Evolutionary conservation across 176 grass and related monocot species (phyloP), one percentile per base, ranked within the genome.

Genomic region (Guadua angustifolia): DNA sequence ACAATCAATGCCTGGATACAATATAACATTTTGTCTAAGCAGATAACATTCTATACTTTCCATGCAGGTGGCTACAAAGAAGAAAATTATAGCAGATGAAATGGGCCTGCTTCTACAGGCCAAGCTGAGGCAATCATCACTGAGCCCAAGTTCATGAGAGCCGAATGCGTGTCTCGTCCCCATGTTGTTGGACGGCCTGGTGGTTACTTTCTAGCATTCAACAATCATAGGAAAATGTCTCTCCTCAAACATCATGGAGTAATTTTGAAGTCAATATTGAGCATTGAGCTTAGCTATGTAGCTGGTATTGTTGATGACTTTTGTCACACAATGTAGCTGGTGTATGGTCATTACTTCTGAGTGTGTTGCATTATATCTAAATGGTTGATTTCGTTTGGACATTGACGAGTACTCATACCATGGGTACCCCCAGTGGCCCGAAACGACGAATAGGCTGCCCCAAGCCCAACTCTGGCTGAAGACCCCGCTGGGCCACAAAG

Each of bases 61-160:
- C 33, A 13, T 99, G 89, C 86, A 99, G 96, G 85, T 99, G 77
- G 83, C 80, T 64, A 87, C 87, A 1, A 99, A 99, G 59, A 98
- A 98, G 96, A 98, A 90, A 88, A 79, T 40, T 60, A 64, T 99
- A 82, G 93, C 93, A 58, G 93, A 95, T 35, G 88, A 99, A 66
- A 83, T 85, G 62, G 88, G 69, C 22, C 24, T 87, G 11, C 16
- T 94, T 33, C 83, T 99, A 63, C 88, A 95, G 73, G 86, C 88
- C 71, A 99, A 99, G 86, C 64, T 94, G 49, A 88, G 77, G 76
- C 96, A 99, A 59, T 66, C 88, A 52, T 88, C 96, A 0, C 70
- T 89, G 21, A 90, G 88, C 57, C 44, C 85, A 66, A 94, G 91
- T 81, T 86, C 86, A 46, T 88, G 88, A 83, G 87, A 74, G 29